phyloP scores from a whole-genome alignment of 495 filamentous ascomycete species.

The Thermothielavioides terrestris region DNA sequence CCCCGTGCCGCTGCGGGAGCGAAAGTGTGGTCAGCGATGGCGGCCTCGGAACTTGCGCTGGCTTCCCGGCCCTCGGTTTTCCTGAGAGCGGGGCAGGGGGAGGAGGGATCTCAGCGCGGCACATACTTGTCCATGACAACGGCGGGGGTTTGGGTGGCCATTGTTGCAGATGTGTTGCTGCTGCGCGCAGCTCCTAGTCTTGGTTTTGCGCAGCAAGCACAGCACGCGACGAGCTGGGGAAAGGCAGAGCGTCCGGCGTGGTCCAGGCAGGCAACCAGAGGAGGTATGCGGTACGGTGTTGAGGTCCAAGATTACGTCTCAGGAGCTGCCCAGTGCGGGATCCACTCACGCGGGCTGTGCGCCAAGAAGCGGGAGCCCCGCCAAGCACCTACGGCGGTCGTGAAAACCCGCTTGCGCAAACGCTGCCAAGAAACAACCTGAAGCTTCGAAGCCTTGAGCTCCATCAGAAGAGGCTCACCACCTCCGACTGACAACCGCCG shows the following conservation, averaged over 20 bases:
- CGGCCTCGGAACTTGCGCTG: neutral
- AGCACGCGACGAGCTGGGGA: neutral
- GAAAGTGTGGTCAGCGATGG: conserved; percentile 20
- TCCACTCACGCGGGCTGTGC: conserved; percentile 14
- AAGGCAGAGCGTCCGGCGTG: conserved; percentile 10
- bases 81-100: conserved; percentile 8
- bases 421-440: too few species aligned
- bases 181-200: conserved; percentile 18
- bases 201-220: conserved; percentile 15
- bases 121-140: conserved; percentile 99
- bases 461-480: too few species aligned
- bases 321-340: conserved; percentile 14
- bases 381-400: conserved; percentile 14
- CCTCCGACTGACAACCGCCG: too few species aligned
- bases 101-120: conserved; percentile 10
- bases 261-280: conserved; percentile 9
- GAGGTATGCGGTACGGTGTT: too few species aligned
- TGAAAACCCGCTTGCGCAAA: neutral
- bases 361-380: conserved; percentile 15
- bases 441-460: neutral
- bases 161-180: conserved; percentile 34
- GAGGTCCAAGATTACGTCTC: conserved; percentile 32
- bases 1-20: conserved; percentile 93
- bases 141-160: conserved; percentile 97
- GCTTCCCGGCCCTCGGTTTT: neutral